Evolutionary conservation across 2,329 filamentous ascomycete genomes (phyloP).

Genomic region (Parastagonospora avenae): DNA sequence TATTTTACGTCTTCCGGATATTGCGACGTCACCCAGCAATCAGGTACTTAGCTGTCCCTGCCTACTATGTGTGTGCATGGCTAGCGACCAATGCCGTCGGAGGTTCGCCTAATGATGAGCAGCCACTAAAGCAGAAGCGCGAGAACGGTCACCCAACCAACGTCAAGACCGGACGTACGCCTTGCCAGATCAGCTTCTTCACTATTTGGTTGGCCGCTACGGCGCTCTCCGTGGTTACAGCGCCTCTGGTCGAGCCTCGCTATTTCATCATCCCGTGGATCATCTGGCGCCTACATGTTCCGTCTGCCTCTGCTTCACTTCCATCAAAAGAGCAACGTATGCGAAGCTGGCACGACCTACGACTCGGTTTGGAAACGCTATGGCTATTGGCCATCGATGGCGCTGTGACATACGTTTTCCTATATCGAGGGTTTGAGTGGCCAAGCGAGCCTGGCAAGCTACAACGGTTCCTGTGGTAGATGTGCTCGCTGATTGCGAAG

Average conservation of each 20-base stretch:
- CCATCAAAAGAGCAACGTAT: not conserved
- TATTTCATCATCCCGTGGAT: slow-evolving; percentile 98
- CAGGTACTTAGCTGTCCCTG: slow-evolving; percentile 69
- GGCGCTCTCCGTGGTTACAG: slow-evolving; percentile 78
- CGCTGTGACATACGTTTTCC: slow-evolving; percentile 72
- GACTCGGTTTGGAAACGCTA: slow-evolving; percentile 65
- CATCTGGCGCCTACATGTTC: slow-evolving; percentile 84
- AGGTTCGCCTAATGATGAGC: slow-evolving; percentile 5
- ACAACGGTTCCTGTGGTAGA: slow-evolving; percentile 76
- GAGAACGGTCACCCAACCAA: slow-evolving; percentile 7
- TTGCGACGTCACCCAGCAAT: slow-evolving; percentile 69
- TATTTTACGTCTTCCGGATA: slow-evolving; percentile 93
- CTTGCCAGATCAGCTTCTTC: slow-evolving; percentile 53
- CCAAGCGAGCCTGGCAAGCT: slow-evolving; percentile 60
- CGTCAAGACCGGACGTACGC: slow-evolving; percentile 4
- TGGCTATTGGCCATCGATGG: slow-evolving; percentile 73
- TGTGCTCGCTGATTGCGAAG: not conserved
- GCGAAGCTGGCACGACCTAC: slow-evolving; percentile 41
- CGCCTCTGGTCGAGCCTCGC: slow-evolving; percentile 89
- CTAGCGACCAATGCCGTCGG: slow-evolving; percentile 68
- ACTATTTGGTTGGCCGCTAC: slow-evolving; percentile 72
- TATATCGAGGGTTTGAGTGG: slow-evolving; percentile 73
- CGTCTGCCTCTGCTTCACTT: slow-evolving; percentile 46
- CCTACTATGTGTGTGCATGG: slow-evolving; percentile 75
- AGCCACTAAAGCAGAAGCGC: not conserved